Evolutionary conservation across 257 asterid genomes (phyloP).

Genomic region (Salvia splendens): DNA sequence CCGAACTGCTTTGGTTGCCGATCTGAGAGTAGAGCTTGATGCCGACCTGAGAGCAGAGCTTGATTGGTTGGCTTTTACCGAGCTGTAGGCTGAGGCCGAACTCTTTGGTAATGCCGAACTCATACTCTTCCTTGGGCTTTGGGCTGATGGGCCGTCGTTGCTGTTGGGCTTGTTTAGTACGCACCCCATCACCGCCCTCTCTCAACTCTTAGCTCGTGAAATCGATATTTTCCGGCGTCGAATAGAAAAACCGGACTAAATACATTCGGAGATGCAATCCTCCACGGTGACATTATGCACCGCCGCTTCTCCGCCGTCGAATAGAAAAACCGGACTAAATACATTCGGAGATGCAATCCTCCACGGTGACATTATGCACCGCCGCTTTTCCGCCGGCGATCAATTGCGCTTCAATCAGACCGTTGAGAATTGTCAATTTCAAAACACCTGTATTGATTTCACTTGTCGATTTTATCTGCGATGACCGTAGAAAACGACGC

Average conservation of each 20-base stretch:
- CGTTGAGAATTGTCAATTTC: constrained; percentile 14
- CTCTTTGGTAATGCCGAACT: too few relatives aligned
- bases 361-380: constrained; percentile 27
- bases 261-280: constrained; percentile 28
- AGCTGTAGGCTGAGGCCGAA: too few relatives aligned
- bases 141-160: too few relatives aligned
- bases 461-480: constrained; percentile 20
- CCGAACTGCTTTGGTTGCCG: too few relatives aligned
- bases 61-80: too few relatives aligned
- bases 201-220: background rate
- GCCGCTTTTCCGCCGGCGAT: constrained; percentile 16
- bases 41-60: too few relatives aligned
- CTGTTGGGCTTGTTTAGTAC: too few relatives aligned
- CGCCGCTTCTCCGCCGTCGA: constrained; percentile 16
- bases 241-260: background rate
- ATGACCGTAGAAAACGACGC: constrained; percentile 15
- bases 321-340: background rate
- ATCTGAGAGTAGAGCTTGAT: too few relatives aligned
- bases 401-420: constrained; percentile 19
- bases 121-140: too few relatives aligned
- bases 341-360: constrained; percentile 28
- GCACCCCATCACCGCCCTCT: constrained; percentile 3
- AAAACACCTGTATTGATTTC: constrained; percentile 17
- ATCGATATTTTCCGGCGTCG: constrained; percentile 5
- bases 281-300: constrained; percentile 26